Conservation (phyloP, 129 eudicot genomes). For the Helichrysum umbraculigerum region DNA sequence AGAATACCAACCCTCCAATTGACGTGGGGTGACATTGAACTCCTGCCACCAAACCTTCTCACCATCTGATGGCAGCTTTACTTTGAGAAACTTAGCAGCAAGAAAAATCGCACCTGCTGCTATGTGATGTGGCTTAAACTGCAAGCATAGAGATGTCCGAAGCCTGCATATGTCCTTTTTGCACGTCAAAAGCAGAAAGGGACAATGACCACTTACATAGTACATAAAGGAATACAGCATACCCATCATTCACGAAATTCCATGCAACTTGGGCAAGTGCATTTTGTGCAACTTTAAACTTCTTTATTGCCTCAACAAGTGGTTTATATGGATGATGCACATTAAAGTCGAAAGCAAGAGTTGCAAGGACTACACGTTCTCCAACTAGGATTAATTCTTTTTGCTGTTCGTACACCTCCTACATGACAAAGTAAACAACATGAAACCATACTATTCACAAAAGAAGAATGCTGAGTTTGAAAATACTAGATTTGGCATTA, state of each 20-base stretch:
- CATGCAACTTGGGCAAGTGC: slow-evolving; percentile 88
- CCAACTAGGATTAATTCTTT: slow-evolving; percentile 77
- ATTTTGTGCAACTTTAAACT: slow-evolving; percentile 89
- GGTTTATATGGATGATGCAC: slow-evolving; percentile 94
- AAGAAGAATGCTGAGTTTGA: background rate
- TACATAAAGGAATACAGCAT: slow-evolving; percentile 30
- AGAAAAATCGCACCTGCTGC: slow-evolving; percentile 99
- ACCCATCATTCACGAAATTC: slow-evolving; percentile 99
- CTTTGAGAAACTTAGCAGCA: slow-evolving; percentile 98
- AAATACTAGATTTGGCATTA: background rate
- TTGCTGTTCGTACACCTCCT: slow-evolving; percentile 97
- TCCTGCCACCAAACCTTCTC: slow-evolving; percentile 99
- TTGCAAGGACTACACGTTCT: slow-evolving; percentile 84
- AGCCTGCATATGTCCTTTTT: slow-evolving; percentile 90
- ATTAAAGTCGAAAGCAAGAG: slow-evolving; percentile 86
- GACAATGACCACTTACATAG: slow-evolving; percentile 34
- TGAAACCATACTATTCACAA: background rate
- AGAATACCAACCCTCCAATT: slow-evolving; percentile 64
- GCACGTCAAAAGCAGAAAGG: slow-evolving; percentile 55
- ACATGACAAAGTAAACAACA: slow-evolving; percentile 28
- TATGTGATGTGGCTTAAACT: slow-evolving; percentile 95
- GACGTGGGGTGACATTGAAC: slow-evolving; percentile 98
- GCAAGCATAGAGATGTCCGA: slow-evolving; percentile 96
- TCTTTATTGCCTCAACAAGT: slow-evolving; percentile 95
- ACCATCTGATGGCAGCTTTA: slow-evolving; percentile 88